Evolutionary conservation across 441 rosid species (phyloP).

Genomic region (Sinapis alba): DNA sequence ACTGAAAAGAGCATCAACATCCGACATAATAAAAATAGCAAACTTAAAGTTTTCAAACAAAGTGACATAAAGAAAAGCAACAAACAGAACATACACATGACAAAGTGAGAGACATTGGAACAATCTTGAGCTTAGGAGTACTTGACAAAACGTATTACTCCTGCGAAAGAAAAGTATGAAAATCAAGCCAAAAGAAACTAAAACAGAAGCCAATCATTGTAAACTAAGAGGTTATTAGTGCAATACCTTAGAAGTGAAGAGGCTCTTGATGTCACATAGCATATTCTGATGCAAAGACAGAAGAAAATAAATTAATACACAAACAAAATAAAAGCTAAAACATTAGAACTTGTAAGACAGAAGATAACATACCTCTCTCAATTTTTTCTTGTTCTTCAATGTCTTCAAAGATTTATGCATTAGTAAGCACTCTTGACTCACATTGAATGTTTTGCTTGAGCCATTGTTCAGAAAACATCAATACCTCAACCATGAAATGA

Average conservation of each 20-base stretch:
- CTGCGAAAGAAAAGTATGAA: not conserved
- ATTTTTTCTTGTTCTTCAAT: not conserved
- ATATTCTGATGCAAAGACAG: not conserved
- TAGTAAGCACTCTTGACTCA: not conserved
- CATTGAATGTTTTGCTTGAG: not conserved
- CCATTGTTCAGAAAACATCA: not conserved
- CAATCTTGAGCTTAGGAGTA: not conserved
- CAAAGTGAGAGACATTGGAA: not conserved
- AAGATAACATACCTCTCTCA: not conserved
- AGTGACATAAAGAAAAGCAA: not conserved
- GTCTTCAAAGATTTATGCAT: not conserved
- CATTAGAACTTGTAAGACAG: too few relatives aligned
- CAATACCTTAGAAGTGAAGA: not conserved
- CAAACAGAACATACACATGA: not conserved
- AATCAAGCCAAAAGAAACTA: not conserved
- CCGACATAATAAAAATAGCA: not conserved
- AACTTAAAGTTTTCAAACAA: not conserved
- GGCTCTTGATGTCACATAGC: not conserved
- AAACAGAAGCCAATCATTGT: not conserved
- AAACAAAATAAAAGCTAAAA: not conserved
- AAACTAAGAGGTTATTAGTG: not conserved
- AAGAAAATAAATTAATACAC: not conserved
- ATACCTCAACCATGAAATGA: not conserved
- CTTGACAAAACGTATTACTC: not conserved
- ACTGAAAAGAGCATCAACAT: not conserved